Percentiles rank a stretch among this genome's conserved stretches.
Evolutionary conservation across 2,329 filamentous ascomycete genomes (phyloP).

Genomic region (Aspergillus sp.): DNA sequence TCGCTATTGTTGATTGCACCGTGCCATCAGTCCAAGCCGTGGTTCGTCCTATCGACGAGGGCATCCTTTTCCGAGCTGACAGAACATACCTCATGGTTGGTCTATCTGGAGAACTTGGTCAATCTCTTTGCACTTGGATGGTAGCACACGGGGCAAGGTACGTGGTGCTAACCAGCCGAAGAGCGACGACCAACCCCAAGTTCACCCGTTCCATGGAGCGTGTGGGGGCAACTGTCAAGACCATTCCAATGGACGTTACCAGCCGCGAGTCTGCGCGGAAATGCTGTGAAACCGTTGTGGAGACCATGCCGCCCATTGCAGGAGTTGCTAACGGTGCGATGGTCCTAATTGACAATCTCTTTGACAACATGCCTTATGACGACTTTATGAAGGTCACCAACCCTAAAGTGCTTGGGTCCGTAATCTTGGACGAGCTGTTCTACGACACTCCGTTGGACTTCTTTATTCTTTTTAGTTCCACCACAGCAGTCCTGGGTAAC

Average conservation of each 20-base stretch:
- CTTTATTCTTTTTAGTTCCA: conserved; percentile 38
- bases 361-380: conserved; percentile 7
- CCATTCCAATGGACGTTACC: conserved; percentile 13
- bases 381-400: conserved; percentile 3
- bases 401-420: conserved; percentile 16
- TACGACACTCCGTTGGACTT: conserved; percentile 17
- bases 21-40: neutral
- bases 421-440: conserved; percentile 13
- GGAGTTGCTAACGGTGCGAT: conserved; percentile 21
- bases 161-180: conserved; percentile 24
- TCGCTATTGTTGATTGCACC: neutral
- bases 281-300: neutral
- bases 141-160: conserved; percentile 18
- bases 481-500: conserved; percentile 30
- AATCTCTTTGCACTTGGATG: conserved; percentile 25
- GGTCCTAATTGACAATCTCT: conserved; percentile 14
- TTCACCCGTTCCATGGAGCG: conserved; percentile 10
- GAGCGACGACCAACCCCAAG: conserved; percentile 18
- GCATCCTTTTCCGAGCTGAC: neutral
- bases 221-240: conserved; percentile 12
- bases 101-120: conserved; percentile 20
- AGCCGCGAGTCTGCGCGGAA: neutral
- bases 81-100: conserved; percentile 27
- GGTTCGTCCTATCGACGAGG: neutral
- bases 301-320: conserved; percentile 14